Evolutionary conservation across 2,329 filamentous ascomycete species (phyloP).

Genomic region (Arthrobotrys sinensis): DNA sequence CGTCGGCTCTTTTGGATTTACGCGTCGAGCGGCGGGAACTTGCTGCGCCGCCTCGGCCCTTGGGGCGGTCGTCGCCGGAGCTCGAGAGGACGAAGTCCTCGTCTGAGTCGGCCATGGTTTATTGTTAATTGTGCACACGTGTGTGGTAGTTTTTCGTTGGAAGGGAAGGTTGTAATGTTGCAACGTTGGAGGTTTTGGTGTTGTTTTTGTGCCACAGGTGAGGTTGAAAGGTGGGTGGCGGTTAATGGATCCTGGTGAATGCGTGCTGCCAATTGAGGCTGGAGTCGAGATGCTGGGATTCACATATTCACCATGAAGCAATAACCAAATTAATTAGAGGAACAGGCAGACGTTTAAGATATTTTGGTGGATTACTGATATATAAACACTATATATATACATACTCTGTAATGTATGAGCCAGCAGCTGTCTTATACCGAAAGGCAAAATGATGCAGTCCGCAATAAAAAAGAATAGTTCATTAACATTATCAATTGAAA

Average conservation of each 20-base stretch:
- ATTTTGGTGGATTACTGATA: constrained; percentile 10
- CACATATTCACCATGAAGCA: too few species aligned
- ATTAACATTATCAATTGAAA: constrained; percentile 51
- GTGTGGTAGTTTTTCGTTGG: background rate
- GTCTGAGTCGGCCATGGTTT: constrained; percentile 69
- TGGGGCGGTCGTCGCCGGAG: constrained; percentile 68
- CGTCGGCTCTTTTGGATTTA: constrained; percentile 67
- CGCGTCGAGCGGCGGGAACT: constrained; percentile 54
- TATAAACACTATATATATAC: constrained; percentile 15
- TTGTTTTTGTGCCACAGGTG: constrained; percentile 35
- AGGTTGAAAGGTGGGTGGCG: constrained; percentile 14
- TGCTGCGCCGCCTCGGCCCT: constrained; percentile 62
- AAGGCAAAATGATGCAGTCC: background rate
- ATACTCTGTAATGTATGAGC: background rate
- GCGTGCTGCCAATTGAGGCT: too few species aligned
- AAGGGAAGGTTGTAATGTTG: background rate
- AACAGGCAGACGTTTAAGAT: background rate
- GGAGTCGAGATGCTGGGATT: too few species aligned
- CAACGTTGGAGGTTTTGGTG: constrained; percentile 19
- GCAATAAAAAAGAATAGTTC: constrained; percentile 20
- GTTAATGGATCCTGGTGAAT: background rate
- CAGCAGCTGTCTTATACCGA: background rate
- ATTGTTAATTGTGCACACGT: background rate
- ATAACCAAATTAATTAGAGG: background rate
- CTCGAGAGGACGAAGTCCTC: constrained; percentile 72